Percentiles rank a stretch among this genome's conserved stretches.
phyloP scores from a whole-genome alignment of 768 basidiomycete species.

The Boletales sp. region DNA sequence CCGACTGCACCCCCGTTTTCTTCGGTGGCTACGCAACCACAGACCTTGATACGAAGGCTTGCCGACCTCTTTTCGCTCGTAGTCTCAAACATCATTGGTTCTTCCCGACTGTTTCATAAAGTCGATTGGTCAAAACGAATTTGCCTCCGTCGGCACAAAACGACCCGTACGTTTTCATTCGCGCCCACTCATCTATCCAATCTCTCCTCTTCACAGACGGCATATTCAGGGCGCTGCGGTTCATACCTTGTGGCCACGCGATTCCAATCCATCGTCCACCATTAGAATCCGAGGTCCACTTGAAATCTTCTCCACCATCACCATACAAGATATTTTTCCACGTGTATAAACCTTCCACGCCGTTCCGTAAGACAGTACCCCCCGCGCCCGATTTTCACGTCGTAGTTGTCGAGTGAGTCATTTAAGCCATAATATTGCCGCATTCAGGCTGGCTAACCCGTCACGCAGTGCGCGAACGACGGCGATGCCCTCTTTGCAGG shows the following conservation, averaged over 20 bases:
- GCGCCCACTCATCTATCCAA: neutral
- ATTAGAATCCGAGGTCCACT: conserved; percentile 5
- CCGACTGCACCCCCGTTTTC: conserved; percentile 40
- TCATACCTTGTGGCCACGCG: conserved; percentile 66
- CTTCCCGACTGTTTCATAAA: conserved; percentile 6
- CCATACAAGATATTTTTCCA: conserved; percentile 82
- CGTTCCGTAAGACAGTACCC: conserved; percentile 75
- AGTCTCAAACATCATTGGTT: conserved; percentile 3
- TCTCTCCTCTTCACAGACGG: conserved; percentile 42
- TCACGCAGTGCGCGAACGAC: conserved; percentile 71
- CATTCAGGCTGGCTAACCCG: conserved; percentile 2
- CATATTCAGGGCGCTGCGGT: conserved; percentile 65
- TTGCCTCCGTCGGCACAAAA: conserved; percentile 48
- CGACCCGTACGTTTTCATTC: conserved; percentile 42
- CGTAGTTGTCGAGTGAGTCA: conserved; percentile 76
- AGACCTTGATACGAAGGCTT: neutral
- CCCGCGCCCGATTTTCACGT: conserved; percentile 83
- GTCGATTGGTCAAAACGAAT: conserved; percentile 68
- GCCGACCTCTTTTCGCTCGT: conserved; percentile 10
- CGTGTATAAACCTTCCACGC: conserved; percentile 85
- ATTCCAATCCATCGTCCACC: conserved; percentile 34
- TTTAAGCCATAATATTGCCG: too few relatives aligned
- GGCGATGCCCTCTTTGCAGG: conserved; percentile 75
- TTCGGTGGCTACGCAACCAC: conserved; percentile 6
- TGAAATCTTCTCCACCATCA: conserved; percentile 1